A percentile compares a stretch with the other conserved stretches of the same genome.
These are phyloP conservation scores for Garcia nutans DNA, from an alignment of 345 rosid genomes.

Conservation along the genomic window DNA sequence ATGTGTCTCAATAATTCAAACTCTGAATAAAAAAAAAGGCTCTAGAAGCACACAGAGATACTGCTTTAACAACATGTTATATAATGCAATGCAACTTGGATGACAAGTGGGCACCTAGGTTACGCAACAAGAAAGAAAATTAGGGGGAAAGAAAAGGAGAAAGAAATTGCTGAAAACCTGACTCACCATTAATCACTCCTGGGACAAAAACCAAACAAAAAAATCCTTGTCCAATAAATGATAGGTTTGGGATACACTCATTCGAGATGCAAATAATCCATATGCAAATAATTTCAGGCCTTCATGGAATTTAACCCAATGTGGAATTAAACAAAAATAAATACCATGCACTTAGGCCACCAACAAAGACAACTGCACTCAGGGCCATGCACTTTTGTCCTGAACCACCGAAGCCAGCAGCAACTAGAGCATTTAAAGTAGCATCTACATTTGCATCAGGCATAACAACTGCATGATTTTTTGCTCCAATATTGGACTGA, in stretches of 20 bases:
- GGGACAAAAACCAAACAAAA: not conserved
- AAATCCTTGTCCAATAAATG: not conserved
- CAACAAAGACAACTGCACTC: slow-evolving; percentile 52
- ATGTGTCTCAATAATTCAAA: not conserved
- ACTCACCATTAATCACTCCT: not conserved
- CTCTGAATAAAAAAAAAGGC: not conserved
- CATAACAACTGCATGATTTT: slow-evolving; percentile 60
- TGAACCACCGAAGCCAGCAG: slow-evolving; percentile 62
- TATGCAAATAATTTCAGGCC: slow-evolving; percentile 1
- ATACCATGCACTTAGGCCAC: slow-evolving; percentile 54
- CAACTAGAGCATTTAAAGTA: slow-evolving; percentile 53
- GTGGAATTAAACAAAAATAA: not conserved
- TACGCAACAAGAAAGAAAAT: not conserved
- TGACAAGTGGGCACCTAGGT: not conserved
- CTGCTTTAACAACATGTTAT: not conserved
- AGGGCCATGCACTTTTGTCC: slow-evolving; percentile 61
- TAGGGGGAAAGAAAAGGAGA: not conserved
- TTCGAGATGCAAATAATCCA: slow-evolving; percentile 2
- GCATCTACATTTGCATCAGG: slow-evolving; percentile 61
- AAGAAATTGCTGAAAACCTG: not conserved
- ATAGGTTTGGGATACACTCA: not conserved
- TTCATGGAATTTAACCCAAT: not conserved
- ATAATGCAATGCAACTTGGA: not conserved
- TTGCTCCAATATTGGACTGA: slow-evolving; percentile 53
- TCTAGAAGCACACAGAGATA: not conserved